A percentile compares a stretch with the other conserved stretches of the same genome.
These are phyloP conservation scores for Orychophragmus violaceus DNA, from an alignment of 345 rosid genomes.

Conservation along the genomic window DNA sequence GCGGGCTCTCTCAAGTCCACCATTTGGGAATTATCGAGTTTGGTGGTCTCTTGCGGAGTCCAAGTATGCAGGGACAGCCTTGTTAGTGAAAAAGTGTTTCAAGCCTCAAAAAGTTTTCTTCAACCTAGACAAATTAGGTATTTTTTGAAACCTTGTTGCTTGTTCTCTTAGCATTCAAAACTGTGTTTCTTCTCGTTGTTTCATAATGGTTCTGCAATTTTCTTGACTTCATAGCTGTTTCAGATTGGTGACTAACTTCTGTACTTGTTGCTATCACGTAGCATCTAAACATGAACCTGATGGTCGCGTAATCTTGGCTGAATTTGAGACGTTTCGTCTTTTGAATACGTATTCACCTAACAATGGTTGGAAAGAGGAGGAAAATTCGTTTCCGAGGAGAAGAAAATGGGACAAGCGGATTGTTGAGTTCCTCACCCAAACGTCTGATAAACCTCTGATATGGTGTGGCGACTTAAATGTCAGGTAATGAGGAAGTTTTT, in stretches of 20 bases:
- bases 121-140: constrained; percentile 72
- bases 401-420: constrained; percentile 95
- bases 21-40: constrained; percentile 60
- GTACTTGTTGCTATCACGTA: constrained; percentile 16
- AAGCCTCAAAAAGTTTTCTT: constrained; percentile 60
- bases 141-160: not conserved
- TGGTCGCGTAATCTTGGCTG: constrained; percentile 91
- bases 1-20: constrained; percentile 75
- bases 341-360: constrained; percentile 90
- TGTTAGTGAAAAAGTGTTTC: constrained; percentile 75
- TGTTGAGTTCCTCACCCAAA: constrained; percentile 56
- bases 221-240: not conserved
- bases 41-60: constrained; percentile 99
- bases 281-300: constrained; percentile 87
- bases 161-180: not conserved
- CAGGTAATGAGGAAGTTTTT: constrained; percentile 35
- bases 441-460: constrained; percentile 78
- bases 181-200: not conserved
- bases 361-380: constrained; percentile 98
- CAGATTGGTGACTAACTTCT: not conserved
- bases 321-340: constrained; percentile 64
- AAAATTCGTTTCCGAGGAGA: constrained; percentile 81
- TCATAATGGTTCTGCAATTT: not conserved
- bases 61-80: constrained; percentile 96
- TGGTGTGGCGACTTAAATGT: constrained; percentile 99